These are phyloP conservation scores for Xylaria sp. DNA, from an alignment of 2,329 filamentous ascomycete genomes.

Conservation along the genomic window DNA sequence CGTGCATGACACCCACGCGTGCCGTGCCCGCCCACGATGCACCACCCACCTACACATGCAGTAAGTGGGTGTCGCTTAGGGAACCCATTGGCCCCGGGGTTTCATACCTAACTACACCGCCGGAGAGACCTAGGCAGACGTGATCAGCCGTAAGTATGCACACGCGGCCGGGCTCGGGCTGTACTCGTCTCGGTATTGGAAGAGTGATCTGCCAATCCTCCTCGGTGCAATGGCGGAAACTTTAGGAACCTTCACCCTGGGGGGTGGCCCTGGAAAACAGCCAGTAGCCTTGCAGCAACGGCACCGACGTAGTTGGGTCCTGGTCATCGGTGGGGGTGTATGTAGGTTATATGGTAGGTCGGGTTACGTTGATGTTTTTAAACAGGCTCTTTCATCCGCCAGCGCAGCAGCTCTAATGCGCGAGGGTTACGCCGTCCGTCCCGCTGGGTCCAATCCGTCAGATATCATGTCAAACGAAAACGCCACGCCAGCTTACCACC, in stretches of 20 bases:
- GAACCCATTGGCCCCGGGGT: background rate
- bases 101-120: background rate
- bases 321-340: background rate
- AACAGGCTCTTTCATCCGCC: slow-evolving; percentile 17
- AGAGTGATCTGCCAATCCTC: background rate
- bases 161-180: background rate
- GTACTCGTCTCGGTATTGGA: background rate
- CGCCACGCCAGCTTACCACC: slow-evolving; percentile 4
- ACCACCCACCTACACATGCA: too few species aligned
- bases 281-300: background rate
- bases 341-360: slow-evolving; percentile 5
- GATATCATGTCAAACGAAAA: slow-evolving; percentile 10
- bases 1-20: slow-evolving; percentile 17
- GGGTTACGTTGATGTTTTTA: slow-evolving; percentile 11
- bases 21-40: background rate
- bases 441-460: slow-evolving; percentile 22
- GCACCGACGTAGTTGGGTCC: background rate
- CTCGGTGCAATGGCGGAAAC: background rate
- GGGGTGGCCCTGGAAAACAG: background rate
- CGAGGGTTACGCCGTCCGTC: slow-evolving; percentile 19
- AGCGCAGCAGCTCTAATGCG: slow-evolving; percentile 8
- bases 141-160: background rate
- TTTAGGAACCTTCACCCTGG: background rate
- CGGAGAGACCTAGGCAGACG: background rate
- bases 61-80: slow-evolving; percentile 15